phyloP scores from a whole-genome alignment of 140 eudicot genomes.

The Flaveria floridana region DNA sequence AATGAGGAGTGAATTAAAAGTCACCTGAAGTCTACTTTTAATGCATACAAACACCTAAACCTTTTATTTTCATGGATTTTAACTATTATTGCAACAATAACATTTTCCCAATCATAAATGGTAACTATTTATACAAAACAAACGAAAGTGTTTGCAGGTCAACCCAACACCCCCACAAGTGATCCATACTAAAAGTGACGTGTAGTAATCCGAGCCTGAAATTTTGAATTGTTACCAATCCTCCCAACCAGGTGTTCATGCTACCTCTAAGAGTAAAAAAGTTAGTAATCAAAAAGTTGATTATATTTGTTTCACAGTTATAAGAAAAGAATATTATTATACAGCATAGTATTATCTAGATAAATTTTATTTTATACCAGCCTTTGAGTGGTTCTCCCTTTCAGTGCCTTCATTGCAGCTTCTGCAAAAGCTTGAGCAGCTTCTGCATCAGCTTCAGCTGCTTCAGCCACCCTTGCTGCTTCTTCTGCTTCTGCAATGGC shows the following conservation, averaged over 20 bases:
- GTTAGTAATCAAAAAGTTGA: background rate
- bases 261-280: background rate
- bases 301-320: background rate
- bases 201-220: background rate
- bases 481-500: constrained; percentile 93
- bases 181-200: background rate
- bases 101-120: background rate
- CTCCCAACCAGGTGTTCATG: background rate
- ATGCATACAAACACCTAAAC: background rate
- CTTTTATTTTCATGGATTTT: background rate
- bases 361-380: constrained; percentile 44
- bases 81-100: background rate
- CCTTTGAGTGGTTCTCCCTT: constrained; percentile 57
- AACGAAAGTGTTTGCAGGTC: background rate
- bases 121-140: background rate
- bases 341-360: background rate
- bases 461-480: constrained; percentile 92
- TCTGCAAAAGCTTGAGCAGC: constrained; percentile 92
- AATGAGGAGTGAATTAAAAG: background rate
- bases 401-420: constrained; percentile 82
- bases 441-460: constrained; percentile 95
- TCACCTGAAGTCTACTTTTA: background rate
- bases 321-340: background rate
- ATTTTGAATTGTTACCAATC: background rate
- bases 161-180: background rate